Evolutionary conservation across 192 early-diverging fungal genomes (phyloP), one percentile per base, ranked within the genome.

Genomic region (Rhizophagus sp.): DNA sequence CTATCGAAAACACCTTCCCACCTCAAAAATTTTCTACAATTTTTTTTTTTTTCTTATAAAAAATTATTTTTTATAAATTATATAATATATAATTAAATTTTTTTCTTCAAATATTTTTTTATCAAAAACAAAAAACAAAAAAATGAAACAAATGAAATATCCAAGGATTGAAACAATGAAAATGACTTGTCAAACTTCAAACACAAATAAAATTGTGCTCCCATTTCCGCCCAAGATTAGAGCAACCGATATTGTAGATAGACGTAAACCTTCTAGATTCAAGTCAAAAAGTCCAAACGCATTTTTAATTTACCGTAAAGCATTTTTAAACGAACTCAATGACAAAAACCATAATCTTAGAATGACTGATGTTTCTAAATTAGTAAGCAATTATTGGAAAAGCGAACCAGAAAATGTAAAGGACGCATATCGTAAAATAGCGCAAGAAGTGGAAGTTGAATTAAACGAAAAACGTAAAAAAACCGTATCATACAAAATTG

Each of bases 361-460:
- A 47, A 72, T 72, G 69, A 25, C 44, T 8, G 69, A 72, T 8
- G 41, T 72, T 8, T 72, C 69, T 1, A 36, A 47, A 0, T n/a
- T 36, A 17, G 69, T 72, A 9, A 72, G 69, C 19, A 12, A 3
- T 7, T 25, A 72, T 8, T 72, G 69, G 69, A 72, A 47, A 15
- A 47, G 34, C 10, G 69, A 72, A 36, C 36, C n/a, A 3, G 17
- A 72, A n/a, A 6, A 15, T 72, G 34, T 72, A 2, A 72, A 72
- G 22, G 44, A 72, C 22, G 69, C 69, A 0, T 72, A 72, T 72
- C 69, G 69, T 72, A n/a, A 72, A 47, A 44, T 72, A 34, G 69
- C 69, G 8, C 19, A 47, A 47, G 44, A 72, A 17, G 69, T 72
- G 10, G 69, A 72, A 27, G 22, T 64, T 12, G 25, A 64, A 64